Evolutionary conservation across 2,329 filamentous ascomycete genomes (phyloP), one percentile per base, ranked within the genome.

Genomic region (Trichoderma brevicompactum): DNA sequence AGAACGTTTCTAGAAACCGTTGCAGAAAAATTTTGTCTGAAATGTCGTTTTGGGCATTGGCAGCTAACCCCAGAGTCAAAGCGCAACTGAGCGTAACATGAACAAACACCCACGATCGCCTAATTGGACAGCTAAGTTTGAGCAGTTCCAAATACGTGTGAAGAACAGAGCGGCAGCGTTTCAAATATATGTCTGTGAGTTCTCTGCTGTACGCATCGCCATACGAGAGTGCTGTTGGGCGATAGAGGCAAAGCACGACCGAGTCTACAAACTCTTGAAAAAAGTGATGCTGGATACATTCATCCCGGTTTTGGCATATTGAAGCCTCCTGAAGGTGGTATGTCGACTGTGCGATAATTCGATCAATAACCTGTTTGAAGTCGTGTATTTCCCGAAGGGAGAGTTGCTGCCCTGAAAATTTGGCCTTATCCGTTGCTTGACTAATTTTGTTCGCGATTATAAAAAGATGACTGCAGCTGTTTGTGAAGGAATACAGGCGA

Each of bases 1-100:
- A 62, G 10, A 62, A 43, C 10, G 34, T 61, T 7, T 50, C 44
- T 1, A 61, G 23, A 19, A 50, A 61, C 2, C 23, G 44, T 8
- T 41, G 8, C 2, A 50, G 10, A 41, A 43, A 50, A 2, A 49
- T 23, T 10, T 62, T 62, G 8, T 62, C 46, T n/a, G 48, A 44
- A 12, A 43, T 10, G 3, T 41, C 36, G 5, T 34, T 41, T 7
- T 19, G 36, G 3, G 44, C 6, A 32, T 50, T 50, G 5, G 58
- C 46, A n/a, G 44, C 23, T 17, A 52, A 19, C 17, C 46, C 38
- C 9, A 62, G 48, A 3, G 46, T 53, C 38, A 44, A 12, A 2
- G 38, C 59, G 8, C 48, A 62, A 13, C 44, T 60, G 28, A 61
- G 59, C 7, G 59, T 62, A 9, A 53, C 28, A 2, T 62, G 59